Evolutionary conservation across 495 filamentous ascomycete species (phyloP).

Genomic region (Clavariopsis aquatica): DNA sequence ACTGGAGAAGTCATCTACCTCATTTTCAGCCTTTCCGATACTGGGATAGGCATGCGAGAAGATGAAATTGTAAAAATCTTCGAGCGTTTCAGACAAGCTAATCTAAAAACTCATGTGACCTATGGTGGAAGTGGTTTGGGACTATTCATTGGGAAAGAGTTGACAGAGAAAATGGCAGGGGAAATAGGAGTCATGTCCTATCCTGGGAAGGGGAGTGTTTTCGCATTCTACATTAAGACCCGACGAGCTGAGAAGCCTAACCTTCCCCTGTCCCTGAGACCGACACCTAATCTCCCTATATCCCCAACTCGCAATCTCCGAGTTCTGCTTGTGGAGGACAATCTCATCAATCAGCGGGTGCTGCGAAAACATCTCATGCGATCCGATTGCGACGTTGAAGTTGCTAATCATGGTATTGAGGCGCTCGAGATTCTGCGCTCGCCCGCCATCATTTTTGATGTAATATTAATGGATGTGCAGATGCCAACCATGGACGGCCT

Average conservation of each 20-base stretch:
- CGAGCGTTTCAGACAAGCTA: neutral
- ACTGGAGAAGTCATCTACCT: neutral
- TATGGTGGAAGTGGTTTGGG: neutral
- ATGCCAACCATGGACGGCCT: slow-evolving; percentile 84
- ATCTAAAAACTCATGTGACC: neutral
- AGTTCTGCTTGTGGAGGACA: slow-evolving; percentile 34
- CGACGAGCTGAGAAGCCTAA: slow-evolving; percentile 44
- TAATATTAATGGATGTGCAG: slow-evolving; percentile 80
- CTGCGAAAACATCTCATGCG: slow-evolving; percentile 63
- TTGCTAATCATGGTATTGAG: slow-evolving; percentile 72
- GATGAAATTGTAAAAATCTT: neutral
- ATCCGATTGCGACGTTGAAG: slow-evolving; percentile 63
- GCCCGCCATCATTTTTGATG: slow-evolving; percentile 47
- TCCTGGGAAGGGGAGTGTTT: slow-evolving; percentile 71
- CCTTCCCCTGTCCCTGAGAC: neutral
- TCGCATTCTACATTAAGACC: slow-evolving; percentile 77
- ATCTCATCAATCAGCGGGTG: slow-evolving; percentile 73
- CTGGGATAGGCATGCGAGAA: neutral
- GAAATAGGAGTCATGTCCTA: slow-evolving; percentile 76
- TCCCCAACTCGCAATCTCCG: neutral
- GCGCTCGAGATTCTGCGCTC: slow-evolving; percentile 57
- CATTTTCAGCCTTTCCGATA: neutral
- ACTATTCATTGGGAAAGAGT: slow-evolving; percentile 50
- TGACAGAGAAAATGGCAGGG: slow-evolving; percentile 80
- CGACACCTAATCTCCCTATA: neutral